These are phyloP conservation scores for Symmetrospora coprosmae DNA, from an alignment of 768 basidiomycete genomes.

Conservation along the genomic window DNA sequence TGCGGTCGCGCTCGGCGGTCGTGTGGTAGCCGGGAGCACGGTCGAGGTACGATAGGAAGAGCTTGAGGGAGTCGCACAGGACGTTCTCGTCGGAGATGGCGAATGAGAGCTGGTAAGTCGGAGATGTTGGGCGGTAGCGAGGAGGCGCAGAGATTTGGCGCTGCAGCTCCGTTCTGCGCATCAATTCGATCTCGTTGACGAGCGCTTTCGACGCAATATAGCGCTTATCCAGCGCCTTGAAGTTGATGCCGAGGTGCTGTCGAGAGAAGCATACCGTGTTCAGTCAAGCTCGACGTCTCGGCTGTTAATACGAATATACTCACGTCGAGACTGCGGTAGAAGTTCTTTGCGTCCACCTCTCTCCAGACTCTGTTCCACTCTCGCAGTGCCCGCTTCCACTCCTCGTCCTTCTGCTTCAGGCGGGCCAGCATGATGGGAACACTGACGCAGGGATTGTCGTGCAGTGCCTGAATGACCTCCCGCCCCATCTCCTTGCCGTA, in stretches of 20 bases:
- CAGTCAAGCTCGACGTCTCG: background rate
- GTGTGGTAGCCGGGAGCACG: conserved; percentile 49
- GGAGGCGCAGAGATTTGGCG: conserved; percentile 40
- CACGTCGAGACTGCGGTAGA: conserved; percentile 81
- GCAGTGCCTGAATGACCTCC: conserved; percentile 70
- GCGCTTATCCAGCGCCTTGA: conserved; percentile 94
- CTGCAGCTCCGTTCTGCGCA: conserved; percentile 50
- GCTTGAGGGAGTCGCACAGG: conserved; percentile 65
- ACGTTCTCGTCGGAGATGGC: conserved; percentile 61
- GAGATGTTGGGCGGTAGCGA: conserved; percentile 37
- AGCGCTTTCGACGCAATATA: conserved; percentile 70
- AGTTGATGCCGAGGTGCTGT: conserved; percentile 71
- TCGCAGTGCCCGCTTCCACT: conserved; percentile 84
- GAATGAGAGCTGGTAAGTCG: conserved; percentile 63
- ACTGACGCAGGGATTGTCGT: conserved; percentile 77
- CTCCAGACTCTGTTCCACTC: conserved; percentile 97
- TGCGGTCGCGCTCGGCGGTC: conserved; percentile 57
- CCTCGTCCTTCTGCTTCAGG: conserved; percentile 85
- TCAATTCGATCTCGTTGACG: conserved; percentile 59
- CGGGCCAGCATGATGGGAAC: conserved; percentile 81
- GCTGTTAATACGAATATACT: conserved; percentile 13
- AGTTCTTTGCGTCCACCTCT: conserved; percentile 91
- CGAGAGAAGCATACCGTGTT: background rate
- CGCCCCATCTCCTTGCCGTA: conserved; percentile 65
- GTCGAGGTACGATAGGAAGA: conserved; percentile 82